Conservation (phyloP, 2,329 filamentous ascomycete species). For the Epichloe glyceriae region DNA sequence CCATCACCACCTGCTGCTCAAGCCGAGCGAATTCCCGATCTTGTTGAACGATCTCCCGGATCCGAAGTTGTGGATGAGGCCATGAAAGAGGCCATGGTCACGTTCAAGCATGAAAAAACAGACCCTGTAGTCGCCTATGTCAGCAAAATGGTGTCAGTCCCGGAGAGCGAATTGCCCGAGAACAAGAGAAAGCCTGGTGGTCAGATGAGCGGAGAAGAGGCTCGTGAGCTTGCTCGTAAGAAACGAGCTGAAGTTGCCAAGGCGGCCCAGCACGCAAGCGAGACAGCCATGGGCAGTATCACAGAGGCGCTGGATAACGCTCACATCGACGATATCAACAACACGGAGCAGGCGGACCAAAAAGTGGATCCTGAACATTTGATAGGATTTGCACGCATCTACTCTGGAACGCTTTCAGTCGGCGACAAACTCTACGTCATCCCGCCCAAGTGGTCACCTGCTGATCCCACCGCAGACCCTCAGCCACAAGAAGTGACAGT, state of each 20-base stretch:
- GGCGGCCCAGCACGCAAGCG: slow-evolving; percentile 42
- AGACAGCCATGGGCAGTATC: slow-evolving; percentile 40
- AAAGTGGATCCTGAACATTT: slow-evolving; percentile 70
- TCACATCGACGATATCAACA: slow-evolving; percentile 40
- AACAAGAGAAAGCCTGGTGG: slow-evolving; percentile 59
- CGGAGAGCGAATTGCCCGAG: slow-evolving; percentile 79
- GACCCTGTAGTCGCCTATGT: slow-evolving; percentile 87
- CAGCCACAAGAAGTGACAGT: slow-evolving; percentile 73
- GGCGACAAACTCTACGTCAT: slow-evolving; percentile 87
- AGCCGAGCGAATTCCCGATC: slow-evolving; percentile 60
- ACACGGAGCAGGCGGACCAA: slow-evolving; percentile 35
- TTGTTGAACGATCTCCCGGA: slow-evolving; percentile 72
- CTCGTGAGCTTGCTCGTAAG: slow-evolving; percentile 70
- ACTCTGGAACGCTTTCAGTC: slow-evolving; percentile 78
- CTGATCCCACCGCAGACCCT: slow-evolving; percentile 56
- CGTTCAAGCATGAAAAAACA: slow-evolving; percentile 56
- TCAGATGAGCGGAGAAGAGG: slow-evolving; percentile 77
- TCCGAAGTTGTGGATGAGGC: slow-evolving; percentile 53
- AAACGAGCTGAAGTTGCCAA: slow-evolving; percentile 82
- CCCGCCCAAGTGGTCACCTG: slow-evolving; percentile 84
- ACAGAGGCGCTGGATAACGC: slow-evolving; percentile 48
- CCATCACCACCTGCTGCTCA: slow-evolving; percentile 76
- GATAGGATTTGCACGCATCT: slow-evolving; percentile 88
- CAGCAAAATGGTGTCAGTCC: slow-evolving; percentile 95
- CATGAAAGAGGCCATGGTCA: slow-evolving; percentile 68